A percentile compares a stretch with the other conserved stretches of the same genome.
Evolutionary conservation across 2,329 filamentous ascomycete species (phyloP).

Genomic region (Didymella sp.): DNA sequence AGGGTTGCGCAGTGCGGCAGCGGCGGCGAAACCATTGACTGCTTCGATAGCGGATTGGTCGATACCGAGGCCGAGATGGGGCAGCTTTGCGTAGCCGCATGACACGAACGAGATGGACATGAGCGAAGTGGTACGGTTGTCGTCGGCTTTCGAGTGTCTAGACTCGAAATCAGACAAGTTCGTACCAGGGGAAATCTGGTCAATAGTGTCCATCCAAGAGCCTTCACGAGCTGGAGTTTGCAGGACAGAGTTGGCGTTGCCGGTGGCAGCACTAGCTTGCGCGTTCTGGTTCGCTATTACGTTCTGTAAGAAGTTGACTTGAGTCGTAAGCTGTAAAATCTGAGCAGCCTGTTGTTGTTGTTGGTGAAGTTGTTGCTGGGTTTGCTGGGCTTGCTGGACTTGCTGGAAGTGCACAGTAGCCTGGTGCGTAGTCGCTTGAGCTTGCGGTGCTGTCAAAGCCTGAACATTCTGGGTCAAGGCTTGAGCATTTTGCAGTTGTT

Average conservation of each 20-base stretch:
- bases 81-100: constrained; percentile 65
- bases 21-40: constrained; percentile 11
- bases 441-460: constrained; percentile 2
- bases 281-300: constrained; percentile 4
- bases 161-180: constrained; percentile 54
- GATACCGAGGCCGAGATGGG: constrained; percentile 26
- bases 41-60: constrained; percentile 47
- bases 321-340: not conserved
- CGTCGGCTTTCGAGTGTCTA: constrained; percentile 41
- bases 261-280: constrained; percentile 3
- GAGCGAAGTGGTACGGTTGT: constrained; percentile 44
- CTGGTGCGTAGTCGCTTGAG: not conserved
- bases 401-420: constrained; percentile 2
- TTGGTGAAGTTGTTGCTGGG: constrained; percentile 14
- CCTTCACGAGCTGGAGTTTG: constrained; percentile 49
- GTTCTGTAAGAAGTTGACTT: constrained; percentile 14
- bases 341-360: constrained; percentile 1
- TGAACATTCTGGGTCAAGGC: constrained; percentile 5
- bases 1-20: constrained; percentile 19
- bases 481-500: constrained; percentile 23
- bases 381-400: no score
- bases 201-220: constrained; percentile 60
- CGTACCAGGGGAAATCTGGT: constrained; percentile 58
- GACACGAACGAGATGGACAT: constrained; percentile 62
- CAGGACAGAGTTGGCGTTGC: constrained; percentile 36